Evolutionary conservation across 768 basidiomycete species (phyloP), one percentile per base, ranked within the genome.

Genomic region (Boletus coccyginus): DNA sequence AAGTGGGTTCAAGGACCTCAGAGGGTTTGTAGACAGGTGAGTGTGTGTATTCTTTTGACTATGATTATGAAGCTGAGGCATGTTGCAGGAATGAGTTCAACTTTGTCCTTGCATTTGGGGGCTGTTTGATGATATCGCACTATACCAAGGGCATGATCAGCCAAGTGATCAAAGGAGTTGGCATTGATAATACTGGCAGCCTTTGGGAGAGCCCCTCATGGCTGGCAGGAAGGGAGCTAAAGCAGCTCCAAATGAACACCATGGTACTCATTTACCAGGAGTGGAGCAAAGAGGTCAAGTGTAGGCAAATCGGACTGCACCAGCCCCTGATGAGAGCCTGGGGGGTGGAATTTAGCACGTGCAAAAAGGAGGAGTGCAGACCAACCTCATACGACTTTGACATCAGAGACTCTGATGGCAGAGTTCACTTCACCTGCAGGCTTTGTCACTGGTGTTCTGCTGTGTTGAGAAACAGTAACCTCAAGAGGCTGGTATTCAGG

Each of bases 261-360:
- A 33, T 47, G 13, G 46, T 57, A 0, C 3, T 52, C 3, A 29
- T 57, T 0, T 57, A 32, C 14, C 46, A 14, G 17, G 55, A 56
- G 12, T n/a, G 49, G 3, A 36, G 24, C 2, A 7, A 4, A 0
- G 19, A 0, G 4, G 29, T 27, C 4, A 31, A 4, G 7, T 17
- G 17, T 5, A 45, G 31, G 17, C 35, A n/a, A 6, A 44, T 21
- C 2, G 45, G 13, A 7, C 46, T 9, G 11, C 29, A 13, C n/a
- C 39, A 2, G 16, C 17, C 27, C 21, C 44, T 11, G 16, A 21
- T 13, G 1, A 38, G 35, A 2, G 14, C 36, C 0, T 56, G 55
- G 55, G 55, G 55, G 0, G 16, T 56, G 0, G 49, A 39, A 5
- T 50, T 56, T 27, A 16, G 2, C 0, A 19, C 48, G 2, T 56